These are phyloP conservation scores for Aspergillus sclerotioniger DNA, from an alignment of 495 filamentous ascomycete genomes.

Conservation along the genomic window DNA sequence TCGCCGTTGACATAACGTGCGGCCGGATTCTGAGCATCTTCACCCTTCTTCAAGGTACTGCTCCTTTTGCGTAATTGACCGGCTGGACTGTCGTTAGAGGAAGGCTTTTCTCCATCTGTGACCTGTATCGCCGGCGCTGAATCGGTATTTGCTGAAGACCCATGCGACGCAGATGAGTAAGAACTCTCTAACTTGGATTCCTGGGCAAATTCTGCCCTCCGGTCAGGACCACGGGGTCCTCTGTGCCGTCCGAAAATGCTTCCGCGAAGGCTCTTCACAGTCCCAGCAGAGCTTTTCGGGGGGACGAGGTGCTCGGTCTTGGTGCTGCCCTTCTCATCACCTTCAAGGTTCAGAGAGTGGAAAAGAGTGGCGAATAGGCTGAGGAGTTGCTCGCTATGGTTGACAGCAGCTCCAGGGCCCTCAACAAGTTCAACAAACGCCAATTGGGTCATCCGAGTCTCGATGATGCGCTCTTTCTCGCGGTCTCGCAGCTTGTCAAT, in stretches of 20 bases:
- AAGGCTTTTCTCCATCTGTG: slow-evolving; percentile 35
- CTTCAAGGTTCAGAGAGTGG: slow-evolving; percentile 48
- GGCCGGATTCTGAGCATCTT: slow-evolving; percentile 11
- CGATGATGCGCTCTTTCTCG: slow-evolving; percentile 78
- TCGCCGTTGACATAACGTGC: slow-evolving; percentile 19
- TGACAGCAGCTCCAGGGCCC: slow-evolving; percentile 78
- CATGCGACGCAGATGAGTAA: slow-evolving; percentile 5
- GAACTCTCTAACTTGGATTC: slow-evolving; percentile 17
- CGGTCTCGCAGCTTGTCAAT: slow-evolving; percentile 71
- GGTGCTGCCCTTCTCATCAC: slow-evolving; percentile 19
- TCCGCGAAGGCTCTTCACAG: slow-evolving; percentile 66
- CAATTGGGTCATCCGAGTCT: slow-evolving; percentile 93
- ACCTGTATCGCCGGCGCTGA: slow-evolving; percentile 48
- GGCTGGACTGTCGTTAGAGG: slow-evolving; percentile 31
- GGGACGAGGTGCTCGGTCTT: slow-evolving; percentile 44
- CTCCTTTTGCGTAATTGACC: slow-evolving; percentile 48
- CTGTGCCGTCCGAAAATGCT: slow-evolving; percentile 70
- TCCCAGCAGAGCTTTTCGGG: slow-evolving; percentile 68
- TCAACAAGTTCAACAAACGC: slow-evolving; percentile 78
- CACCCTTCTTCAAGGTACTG: slow-evolving; percentile 31
- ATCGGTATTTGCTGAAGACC: slow-evolving; percentile 19
- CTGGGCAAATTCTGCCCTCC: slow-evolving; percentile 21
- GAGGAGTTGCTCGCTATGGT: slow-evolving; percentile 77
- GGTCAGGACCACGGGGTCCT: slow-evolving; percentile 31
- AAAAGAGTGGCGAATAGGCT: slow-evolving; percentile 80